These are phyloP conservation scores for Zygosaccharomyces bisporus DNA, from an alignment of 805 yeast genomes.

Conservation along the genomic window DNA sequence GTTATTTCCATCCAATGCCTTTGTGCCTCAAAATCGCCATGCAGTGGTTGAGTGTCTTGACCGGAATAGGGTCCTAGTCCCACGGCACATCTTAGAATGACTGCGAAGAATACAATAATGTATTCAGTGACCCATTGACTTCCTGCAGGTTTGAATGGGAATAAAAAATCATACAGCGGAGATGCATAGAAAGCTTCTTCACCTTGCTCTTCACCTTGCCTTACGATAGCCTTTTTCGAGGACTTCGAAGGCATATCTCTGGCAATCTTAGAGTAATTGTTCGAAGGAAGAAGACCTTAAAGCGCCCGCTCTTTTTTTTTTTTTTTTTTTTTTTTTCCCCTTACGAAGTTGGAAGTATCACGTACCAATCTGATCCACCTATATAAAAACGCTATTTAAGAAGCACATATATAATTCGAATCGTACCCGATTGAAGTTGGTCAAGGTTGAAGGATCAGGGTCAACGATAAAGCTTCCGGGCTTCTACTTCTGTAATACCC, in stretches of 20 bases:
- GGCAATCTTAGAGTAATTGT: not conserved
- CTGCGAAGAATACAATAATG: constrained; percentile 64
- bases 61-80: constrained; percentile 92
- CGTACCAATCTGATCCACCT: no score
- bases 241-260: constrained; percentile 3
- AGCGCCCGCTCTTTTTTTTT: not conserved
- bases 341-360: no score
- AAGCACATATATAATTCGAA: no score
- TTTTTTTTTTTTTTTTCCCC: no score
- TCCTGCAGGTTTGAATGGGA: constrained; percentile 72
- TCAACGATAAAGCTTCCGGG: constrained; percentile 9
- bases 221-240: not conserved
- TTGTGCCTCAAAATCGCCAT: constrained; percentile 97
- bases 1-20: constrained; percentile 98
- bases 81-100: constrained; percentile 76
- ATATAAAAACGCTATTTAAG: no score
- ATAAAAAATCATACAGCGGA: constrained; percentile 74
- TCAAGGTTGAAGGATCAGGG: no score
- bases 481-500: constrained; percentile 36
- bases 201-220: constrained; percentile 2
- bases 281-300: not conserved
- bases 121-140: constrained; percentile 90
- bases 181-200: constrained; percentile 46
- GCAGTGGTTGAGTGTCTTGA: constrained; percentile 62
- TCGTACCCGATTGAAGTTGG: no score